A percentile compares a stretch with the other conserved stretches of the same genome.
Evolutionary conservation across 495 filamentous ascomycete species (phyloP).

Genomic region (Friedmanniomyces simplex): DNA sequence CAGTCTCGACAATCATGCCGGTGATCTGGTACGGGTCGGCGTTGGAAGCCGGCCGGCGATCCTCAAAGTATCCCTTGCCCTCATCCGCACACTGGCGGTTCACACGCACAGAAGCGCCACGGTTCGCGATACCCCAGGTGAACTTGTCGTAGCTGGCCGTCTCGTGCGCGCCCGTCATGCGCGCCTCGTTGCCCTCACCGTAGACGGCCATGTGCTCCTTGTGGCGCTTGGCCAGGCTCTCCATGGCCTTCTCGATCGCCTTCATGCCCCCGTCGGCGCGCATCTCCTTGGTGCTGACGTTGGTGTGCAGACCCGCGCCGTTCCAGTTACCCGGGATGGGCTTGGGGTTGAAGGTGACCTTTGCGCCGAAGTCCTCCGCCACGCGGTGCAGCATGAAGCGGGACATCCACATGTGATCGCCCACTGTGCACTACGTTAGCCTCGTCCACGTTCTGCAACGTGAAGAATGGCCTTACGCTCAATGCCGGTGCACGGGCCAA

Average conservation of each 20-base stretch:
- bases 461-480: conserved; percentile 44
- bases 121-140: conserved; percentile 91
- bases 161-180: conserved; percentile 93
- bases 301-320: conserved; percentile 95
- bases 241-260: conserved; percentile 73
- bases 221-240: conserved; percentile 82
- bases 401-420: conserved; percentile 95
- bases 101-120: conserved; percentile 87
- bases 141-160: conserved; percentile 90
- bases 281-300: conserved; percentile 82
- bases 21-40: conserved; percentile 95
- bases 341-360: conserved; percentile 95
- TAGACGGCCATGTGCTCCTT: conserved; percentile 95
- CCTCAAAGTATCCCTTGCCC: conserved; percentile 97
- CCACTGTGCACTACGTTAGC: conserved; percentile 38
- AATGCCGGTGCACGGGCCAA: conserved; percentile 89
- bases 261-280: conserved; percentile 91
- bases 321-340: conserved; percentile 99
- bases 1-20: conserved; percentile 78
- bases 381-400: conserved; percentile 95
- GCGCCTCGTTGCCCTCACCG: conserved; percentile 83
- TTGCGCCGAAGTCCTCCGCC: conserved; percentile 92
- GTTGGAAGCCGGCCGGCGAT: conserved; percentile 88
- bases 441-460: conserved; percentile 28
- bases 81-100: conserved; percentile 82